phyloP scores from a whole-genome alignment of 306 rosid species.

The Citrullus amarus region DNA sequence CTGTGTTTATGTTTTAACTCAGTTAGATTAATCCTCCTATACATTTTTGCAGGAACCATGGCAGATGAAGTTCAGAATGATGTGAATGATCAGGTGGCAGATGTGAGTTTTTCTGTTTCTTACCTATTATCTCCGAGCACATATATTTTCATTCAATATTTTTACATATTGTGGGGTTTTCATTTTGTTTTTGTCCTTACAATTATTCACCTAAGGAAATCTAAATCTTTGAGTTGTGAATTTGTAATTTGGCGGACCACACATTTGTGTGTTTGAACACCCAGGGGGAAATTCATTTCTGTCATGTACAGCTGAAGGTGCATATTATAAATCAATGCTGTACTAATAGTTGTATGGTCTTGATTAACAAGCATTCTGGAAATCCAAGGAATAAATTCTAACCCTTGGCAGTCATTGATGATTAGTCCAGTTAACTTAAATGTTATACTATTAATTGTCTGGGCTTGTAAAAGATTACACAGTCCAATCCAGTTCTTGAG shows the following conservation, averaged over 20 bases:
- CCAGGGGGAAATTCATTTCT: neutral
- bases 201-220: neutral
- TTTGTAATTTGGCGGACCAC: neutral
- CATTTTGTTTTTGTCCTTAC: neutral
- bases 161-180: neutral
- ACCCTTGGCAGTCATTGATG: neutral
- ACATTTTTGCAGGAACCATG: slow-evolving; percentile 38
- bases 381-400: neutral
- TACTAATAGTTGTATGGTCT: neutral
- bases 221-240: neutral
- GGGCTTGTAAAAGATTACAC: neutral
- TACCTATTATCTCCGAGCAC: neutral
- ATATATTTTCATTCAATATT: neutral
- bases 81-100: slow-evolving; percentile 53
- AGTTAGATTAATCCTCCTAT: neutral
- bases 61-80: slow-evolving; percentile 44
- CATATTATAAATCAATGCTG: neutral
- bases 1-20: neutral
- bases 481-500: neutral
- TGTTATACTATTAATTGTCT: neutral
- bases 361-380: neutral
- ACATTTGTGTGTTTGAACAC: neutral
- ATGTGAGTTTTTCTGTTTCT: slow-evolving; percentile 25
- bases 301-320: neutral
- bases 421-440: neutral